Evolutionary conservation across 768 basidiomycete genomes (phyloP).

Genomic region (Tylopilus felleus): DNA sequence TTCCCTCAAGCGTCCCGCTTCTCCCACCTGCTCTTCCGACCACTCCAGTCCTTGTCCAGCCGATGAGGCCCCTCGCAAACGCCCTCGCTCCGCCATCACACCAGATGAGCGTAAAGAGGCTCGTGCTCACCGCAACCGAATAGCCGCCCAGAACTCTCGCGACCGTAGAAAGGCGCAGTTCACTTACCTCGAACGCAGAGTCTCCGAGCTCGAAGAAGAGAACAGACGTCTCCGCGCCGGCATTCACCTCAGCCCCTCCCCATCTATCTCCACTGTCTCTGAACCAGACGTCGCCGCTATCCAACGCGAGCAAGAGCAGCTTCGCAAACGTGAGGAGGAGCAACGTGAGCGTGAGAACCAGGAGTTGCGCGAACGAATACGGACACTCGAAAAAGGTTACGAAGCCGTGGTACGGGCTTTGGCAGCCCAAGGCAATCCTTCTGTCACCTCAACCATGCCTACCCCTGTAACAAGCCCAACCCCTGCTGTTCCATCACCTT

Average conservation of each 20-base stretch:
- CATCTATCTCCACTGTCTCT: conserved; percentile 11
- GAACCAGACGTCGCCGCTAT: conserved; percentile 24
- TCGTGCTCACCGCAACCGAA: conserved; percentile 86
- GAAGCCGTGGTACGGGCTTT: conserved; percentile 76
- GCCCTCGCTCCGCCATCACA: conserved; percentile 57
- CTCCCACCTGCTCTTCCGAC: conserved; percentile 25
- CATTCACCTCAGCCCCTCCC: conserved; percentile 28
- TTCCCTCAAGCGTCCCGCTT: conserved; percentile 26
- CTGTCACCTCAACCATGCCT: conserved; percentile 19
- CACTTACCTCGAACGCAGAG: conserved; percentile 58
- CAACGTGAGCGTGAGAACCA: conserved; percentile 63
- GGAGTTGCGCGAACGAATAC: conserved; percentile 72
- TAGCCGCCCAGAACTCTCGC: conserved; percentile 90
- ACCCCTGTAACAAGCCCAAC: conserved; percentile 13
- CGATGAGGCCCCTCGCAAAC: conserved; percentile 66
- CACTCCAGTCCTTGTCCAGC: conserved; percentile 6
- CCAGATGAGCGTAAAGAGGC: conserved; percentile 84
- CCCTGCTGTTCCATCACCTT: conserved; percentile 14
- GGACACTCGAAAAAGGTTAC: conserved; percentile 77
- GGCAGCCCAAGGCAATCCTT: conserved; percentile 49
- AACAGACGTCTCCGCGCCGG: conserved; percentile 71
- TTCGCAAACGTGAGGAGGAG: conserved; percentile 36
- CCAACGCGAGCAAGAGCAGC: conserved; percentile 29
- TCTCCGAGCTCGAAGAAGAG: conserved; percentile 77
- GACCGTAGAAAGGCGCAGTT: conserved; percentile 89